phyloP scores from a whole-genome alignment of 768 basidiomycete genomes.

The Piloderma croceum region DNA sequence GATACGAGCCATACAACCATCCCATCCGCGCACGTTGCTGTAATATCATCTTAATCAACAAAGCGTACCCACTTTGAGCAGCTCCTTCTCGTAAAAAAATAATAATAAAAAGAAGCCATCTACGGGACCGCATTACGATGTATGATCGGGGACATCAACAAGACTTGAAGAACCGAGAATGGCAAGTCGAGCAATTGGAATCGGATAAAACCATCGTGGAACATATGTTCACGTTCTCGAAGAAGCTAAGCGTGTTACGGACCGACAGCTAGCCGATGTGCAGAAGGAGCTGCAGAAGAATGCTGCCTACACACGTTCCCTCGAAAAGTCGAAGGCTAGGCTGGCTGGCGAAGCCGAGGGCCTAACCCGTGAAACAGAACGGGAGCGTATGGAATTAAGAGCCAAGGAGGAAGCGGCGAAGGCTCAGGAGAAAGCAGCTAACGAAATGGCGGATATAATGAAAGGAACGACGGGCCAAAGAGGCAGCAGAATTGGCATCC shows the following conservation, averaged over 20 bases:
- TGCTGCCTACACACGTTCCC: constrained; percentile 70
- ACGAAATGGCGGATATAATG: constrained; percentile 57
- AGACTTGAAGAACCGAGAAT: constrained; percentile 81
- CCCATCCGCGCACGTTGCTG: too few species aligned
- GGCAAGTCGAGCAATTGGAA: constrained; percentile 81
- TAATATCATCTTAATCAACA: too few species aligned
- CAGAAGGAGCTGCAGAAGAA: constrained; percentile 73
- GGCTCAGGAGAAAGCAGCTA: constrained; percentile 55
- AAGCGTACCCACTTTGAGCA: constrained; percentile 77
- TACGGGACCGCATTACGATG: constrained; percentile 66
- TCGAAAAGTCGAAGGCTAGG: constrained; percentile 75
- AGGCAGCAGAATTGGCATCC: constrained; percentile 68
- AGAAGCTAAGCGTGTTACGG: constrained; percentile 91
- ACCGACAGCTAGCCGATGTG: constrained; percentile 81
- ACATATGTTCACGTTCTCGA: constrained; percentile 94
- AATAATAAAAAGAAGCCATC: constrained; percentile 59
- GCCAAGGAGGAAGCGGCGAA: constrained; percentile 63
- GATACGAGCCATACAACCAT: too few species aligned
- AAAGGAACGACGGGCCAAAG: constrained; percentile 59
- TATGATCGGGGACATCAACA: constrained; percentile 77
- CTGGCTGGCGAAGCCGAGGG: constrained; percentile 82
- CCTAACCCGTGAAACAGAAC: constrained; percentile 64
- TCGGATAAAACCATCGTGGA: constrained; percentile 98
- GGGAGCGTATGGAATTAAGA: constrained; percentile 58
- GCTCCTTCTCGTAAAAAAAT: constrained; percentile 53